Percentiles rank a stretch among this genome's conserved stretches.
Conservation (phyloP, 148 eudicot species). For the Bassia scoparia region DNA sequence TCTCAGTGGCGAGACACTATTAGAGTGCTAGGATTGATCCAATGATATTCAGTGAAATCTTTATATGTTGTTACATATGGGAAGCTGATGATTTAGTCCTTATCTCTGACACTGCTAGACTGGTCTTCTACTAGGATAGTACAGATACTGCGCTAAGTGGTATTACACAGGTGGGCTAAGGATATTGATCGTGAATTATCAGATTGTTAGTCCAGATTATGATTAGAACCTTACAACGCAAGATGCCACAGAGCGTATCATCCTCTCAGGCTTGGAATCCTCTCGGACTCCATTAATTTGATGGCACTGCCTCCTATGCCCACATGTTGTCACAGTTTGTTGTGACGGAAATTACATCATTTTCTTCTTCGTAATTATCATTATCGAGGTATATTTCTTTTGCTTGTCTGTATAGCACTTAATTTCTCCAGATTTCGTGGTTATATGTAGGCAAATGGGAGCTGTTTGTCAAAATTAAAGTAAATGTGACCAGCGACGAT, state of each 20-base stretch:
- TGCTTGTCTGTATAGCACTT: not conserved
- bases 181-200: slow-evolving; percentile 81
- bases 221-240: no score
- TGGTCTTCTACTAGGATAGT: no score
- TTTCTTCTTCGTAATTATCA: no score
- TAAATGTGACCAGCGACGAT: slow-evolving; percentile 95
- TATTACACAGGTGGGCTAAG: no score
- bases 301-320: slow-evolving; percentile 98
- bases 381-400: not conserved
- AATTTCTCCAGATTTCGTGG: slow-evolving; percentile 38
- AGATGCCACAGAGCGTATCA: slow-evolving; percentile 79
- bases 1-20: slow-evolving; percentile 95
- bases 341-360: not conserved
- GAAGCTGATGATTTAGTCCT: not conserved
- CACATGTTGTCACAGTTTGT: slow-evolving; percentile 91
- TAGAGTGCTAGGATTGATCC: slow-evolving; percentile 82
- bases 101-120: no score
- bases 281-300: slow-evolving; percentile 64
- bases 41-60: not conserved
- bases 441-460: slow-evolving; percentile 94
- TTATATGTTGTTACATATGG: not conserved
- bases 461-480: slow-evolving; percentile 83
- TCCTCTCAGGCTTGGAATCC: slow-evolving; percentile 99
- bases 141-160: no score
- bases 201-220: slow-evolving; percentile 81